These are phyloP conservation scores for Gelatoporia subvermispora DNA, from an alignment of 768 basidiomycete genomes.

Conservation along the genomic window DNA sequence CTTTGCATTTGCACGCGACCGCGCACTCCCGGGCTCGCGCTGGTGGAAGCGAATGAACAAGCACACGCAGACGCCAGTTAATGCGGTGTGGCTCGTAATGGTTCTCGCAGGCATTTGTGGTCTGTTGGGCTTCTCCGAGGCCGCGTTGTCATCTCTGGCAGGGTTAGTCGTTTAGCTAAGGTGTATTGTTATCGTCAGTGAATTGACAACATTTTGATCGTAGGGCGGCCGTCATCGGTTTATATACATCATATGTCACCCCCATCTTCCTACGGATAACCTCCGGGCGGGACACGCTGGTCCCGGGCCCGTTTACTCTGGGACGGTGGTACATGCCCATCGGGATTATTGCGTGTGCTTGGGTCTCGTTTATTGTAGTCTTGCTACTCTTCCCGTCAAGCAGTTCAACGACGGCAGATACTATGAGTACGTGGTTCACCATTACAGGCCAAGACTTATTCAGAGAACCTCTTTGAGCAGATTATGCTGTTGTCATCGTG, in stretches of 20 bases:
- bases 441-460: background rate
- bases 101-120: slow-evolving; percentile 50
- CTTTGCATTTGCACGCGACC: slow-evolving; percentile 71
- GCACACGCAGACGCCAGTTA: slow-evolving; percentile 62
- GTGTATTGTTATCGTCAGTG: too few relatives aligned
- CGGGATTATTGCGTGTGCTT: slow-evolving; percentile 56
- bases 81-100: slow-evolving; percentile 76
- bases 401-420: slow-evolving; percentile 33
- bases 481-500: slow-evolving; percentile 66
- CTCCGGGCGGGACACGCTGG: slow-evolving; percentile 53
- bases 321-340: slow-evolving; percentile 58
- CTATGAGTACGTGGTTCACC: slow-evolving; percentile 47
- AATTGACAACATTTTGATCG: background rate
- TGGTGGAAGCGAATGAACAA: slow-evolving; percentile 63
- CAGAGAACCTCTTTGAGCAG: slow-evolving; percentile 27
- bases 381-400: slow-evolving; percentile 54
- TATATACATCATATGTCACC: slow-evolving; percentile 62
- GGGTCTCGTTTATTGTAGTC: slow-evolving; percentile 60
- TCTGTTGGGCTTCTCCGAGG: slow-evolving; percentile 57
- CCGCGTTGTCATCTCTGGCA: slow-evolving; percentile 62
- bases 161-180: slow-evolving; percentile 41
- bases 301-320: slow-evolving; percentile 56
- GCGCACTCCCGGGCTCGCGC: slow-evolving; percentile 67
- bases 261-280: slow-evolving; percentile 72
- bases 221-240: slow-evolving; percentile 66